Base-by-base conservation (phyloP, 192 early-diverging fungal genomes). In the Coemansia reversa region DNA sequence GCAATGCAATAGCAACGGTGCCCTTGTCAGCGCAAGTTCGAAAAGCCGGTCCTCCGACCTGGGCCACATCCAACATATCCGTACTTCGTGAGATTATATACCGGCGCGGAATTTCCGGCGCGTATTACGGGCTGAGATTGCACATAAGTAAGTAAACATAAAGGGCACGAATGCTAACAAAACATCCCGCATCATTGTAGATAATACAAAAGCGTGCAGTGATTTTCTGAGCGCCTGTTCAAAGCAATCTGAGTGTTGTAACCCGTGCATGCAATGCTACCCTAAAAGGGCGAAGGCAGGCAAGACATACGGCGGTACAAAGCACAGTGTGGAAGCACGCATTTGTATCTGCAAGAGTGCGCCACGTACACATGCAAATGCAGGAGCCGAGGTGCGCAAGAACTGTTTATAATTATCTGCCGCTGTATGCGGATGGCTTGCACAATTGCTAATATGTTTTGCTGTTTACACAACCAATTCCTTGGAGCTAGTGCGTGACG, bases 401-500 rank as follows among this genome's bases (percentile, higher is more conserved):
- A 45, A 12, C 39, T 7, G 39, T 45, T 2, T 16, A 45, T 45
- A 45, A 45, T 16, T 14, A 12, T 16, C 39, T 11, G 14, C 14
- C 39, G 12, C 14, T 3, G 14, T 16, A 45, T 45, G 14, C 39
- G 1, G 39, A 14, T 45, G 14, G 39, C 39, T 16, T 45, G 39
- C 7, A 45, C 39, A 45, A 45, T 7, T 16, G 14, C 14, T 45
- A 45, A 45, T 45, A 45, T 45, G 39, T 45, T 11, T 16, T 45
- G 14, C 39, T 14, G 14, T 16, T 45, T 32, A 33, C 19, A 49
- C 18, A 6, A 56, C 5, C 33, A 45, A 45, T 19, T 24, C 25
- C 29, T 58, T 54, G 27, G 19, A 29, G 12, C 16, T 81, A 58
- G 74, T 72, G 19, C 84, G 89, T 22, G 90, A 92, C 63, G 61